Evolutionary conservation across 2,329 filamentous ascomycete genomes (phyloP).

Genomic region (Daldinia sp.): DNA sequence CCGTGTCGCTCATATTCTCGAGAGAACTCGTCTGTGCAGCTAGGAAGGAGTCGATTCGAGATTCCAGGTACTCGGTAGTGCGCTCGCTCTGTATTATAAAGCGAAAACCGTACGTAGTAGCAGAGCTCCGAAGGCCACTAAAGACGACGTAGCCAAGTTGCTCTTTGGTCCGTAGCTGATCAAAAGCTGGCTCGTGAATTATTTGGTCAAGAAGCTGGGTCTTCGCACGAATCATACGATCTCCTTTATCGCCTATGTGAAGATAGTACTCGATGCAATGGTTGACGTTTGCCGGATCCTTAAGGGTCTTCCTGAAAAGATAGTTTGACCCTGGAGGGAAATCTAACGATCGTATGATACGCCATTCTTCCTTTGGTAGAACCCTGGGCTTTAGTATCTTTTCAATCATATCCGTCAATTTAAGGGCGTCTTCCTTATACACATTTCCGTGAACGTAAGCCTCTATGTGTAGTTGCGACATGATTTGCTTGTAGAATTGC

Average conservation of each 20-base stretch:
- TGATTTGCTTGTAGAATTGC: conserved; percentile 79
- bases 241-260: conserved; percentile 72
- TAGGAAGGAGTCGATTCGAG: conserved; percentile 87
- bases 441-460: conserved; percentile 90
- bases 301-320: conserved; percentile 80
- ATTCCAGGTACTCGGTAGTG: conserved; percentile 82
- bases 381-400: conserved; percentile 76
- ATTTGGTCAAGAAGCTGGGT: conserved; percentile 87
- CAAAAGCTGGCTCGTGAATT: conserved; percentile 90
- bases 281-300: conserved; percentile 89
- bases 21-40: conserved; percentile 70
- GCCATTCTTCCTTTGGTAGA: conserved; percentile 81
- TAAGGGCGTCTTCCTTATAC: conserved; percentile 90
- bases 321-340: conserved; percentile 83
- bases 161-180: conserved; percentile 94
- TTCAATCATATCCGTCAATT: conserved; percentile 84
- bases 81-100: conserved; percentile 95
- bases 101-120: conserved; percentile 84
- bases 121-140: conserved; percentile 74
- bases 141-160: conserved; percentile 98
- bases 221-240: conserved; percentile 77
- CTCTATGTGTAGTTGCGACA: conserved; percentile 87
- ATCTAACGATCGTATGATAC: conserved; percentile 77
- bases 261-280: conserved; percentile 84
- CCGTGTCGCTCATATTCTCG: conserved; percentile 77